Evolutionary conservation across 371 early-diverging fungal species (phyloP), one percentile per base, ranked within the genome.

Genomic region (Actinomortierella ambigua): DNA sequence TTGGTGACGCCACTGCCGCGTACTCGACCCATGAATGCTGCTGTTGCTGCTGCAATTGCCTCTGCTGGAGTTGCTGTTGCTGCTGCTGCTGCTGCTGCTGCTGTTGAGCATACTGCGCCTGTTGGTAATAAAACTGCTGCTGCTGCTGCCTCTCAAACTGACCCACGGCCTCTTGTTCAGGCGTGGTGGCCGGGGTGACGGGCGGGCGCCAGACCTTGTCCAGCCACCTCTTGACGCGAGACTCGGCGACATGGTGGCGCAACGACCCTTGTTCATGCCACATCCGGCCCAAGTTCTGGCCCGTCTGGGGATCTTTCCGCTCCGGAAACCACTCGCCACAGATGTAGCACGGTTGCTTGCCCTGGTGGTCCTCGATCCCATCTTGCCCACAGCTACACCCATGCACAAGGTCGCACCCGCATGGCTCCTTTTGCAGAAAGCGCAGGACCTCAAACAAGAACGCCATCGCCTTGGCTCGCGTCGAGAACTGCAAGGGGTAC

Each of bases 241-340:
- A 41, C 18, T 64, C 70, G 9, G 65, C 65, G 17, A 61, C 61
- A 22, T 57, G 58, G 43, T 70, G 70, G 17, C 65, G 50, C 42
- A 61, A 43, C 13, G 70, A 70, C 14, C 75, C 75, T 61, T 53
- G 57, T 22, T 70, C 70, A 53, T 70, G 70, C 65, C 65, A 70
- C 23, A 39, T 28, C 20, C 61, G 61, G 23, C 70, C 61, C 27
- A 63, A 57, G 15, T 57, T 44, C 26, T 57, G 62, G n/a, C 20
- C 41, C 51, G 17, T 24, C 46, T 53, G 41, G 1, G 42, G 22
- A 1, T 57, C 57, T 24, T 42, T 65, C 27, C 61, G 58, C 49
- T 65, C 65, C 28, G 65, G 65, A 39, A 61, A 70, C 70, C 70
- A 70, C 44, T 70, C 70, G 3, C 70, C 70, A 20, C 70, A 70